A percentile compares a stretch with the other conserved stretches of the same genome.
Evolutionary conservation across 306 rosid genomes (phyloP).

Genomic region (Malus domestica): ASM211411v1 NC_041789.1:31810501-31811000

Average conservation of each 20-base stretch:
- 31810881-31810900: not conserved
- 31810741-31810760: not conserved
- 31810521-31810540: too few relatives aligned
- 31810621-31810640: not conserved
- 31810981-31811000: slow-evolving; percentile 64
- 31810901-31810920: not conserved
- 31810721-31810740: not conserved
- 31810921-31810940: not conserved
- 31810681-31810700: not conserved
- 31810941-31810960: not conserved
- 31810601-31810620: not conserved
- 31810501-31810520: too few relatives aligned
- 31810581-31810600: not conserved
- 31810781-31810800: slow-evolving; percentile 1
- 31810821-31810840: not conserved
- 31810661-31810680: not conserved
- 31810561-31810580: too few relatives aligned
- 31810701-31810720: not conserved
- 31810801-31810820: not conserved
- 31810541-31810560: too few relatives aligned
- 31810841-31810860: not conserved
- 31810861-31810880: not conserved
- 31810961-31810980: slow-evolving; percentile 17
- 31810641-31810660: not conserved
- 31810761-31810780: not conserved